Conservation (phyloP, 805 yeast species). For the Schwanniomyces yamadae region DNA sequence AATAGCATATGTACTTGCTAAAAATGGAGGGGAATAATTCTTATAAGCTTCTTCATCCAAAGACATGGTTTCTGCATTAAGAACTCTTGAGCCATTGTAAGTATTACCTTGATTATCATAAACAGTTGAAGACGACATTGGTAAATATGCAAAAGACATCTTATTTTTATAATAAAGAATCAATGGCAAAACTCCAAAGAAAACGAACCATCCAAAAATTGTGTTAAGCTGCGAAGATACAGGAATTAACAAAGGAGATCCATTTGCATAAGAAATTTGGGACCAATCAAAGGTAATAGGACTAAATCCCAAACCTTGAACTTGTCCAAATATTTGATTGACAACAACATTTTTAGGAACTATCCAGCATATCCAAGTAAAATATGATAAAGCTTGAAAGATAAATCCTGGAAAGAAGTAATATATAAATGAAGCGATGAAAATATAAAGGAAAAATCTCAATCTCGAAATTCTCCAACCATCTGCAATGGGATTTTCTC, state of each 20-base stretch:
- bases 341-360: conserved; percentile 58
- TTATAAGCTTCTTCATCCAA: conserved; percentile 50
- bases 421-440: conserved; percentile 44
- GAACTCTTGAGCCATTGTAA: conserved; percentile 52
- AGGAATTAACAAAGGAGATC: conserved; percentile 69
- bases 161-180: conserved; percentile 53
- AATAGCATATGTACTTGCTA: neutral
- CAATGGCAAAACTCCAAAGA: conserved; percentile 55
- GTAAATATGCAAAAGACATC: conserved; percentile 61
- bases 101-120: conserved; percentile 49
- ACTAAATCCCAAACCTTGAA: conserved; percentile 60
- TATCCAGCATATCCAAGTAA: conserved; percentile 69
- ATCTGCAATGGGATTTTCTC: conserved; percentile 50
- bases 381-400: conserved; percentile 56
- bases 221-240: conserved; percentile 47
- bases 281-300: conserved; percentile 65
- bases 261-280: conserved; percentile 54
- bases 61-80: conserved; percentile 35
- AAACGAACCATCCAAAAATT: conserved; percentile 38
- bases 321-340: conserved; percentile 63
- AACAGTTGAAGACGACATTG: conserved; percentile 47
- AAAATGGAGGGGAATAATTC: conserved; percentile 60
- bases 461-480: conserved; percentile 61
- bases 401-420: conserved; percentile 63
- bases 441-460: conserved; percentile 45